These are phyloP conservation scores for Porcisia hertigi DNA, from an alignment of 208 protist species.

Conservation along the genomic window DNA sequence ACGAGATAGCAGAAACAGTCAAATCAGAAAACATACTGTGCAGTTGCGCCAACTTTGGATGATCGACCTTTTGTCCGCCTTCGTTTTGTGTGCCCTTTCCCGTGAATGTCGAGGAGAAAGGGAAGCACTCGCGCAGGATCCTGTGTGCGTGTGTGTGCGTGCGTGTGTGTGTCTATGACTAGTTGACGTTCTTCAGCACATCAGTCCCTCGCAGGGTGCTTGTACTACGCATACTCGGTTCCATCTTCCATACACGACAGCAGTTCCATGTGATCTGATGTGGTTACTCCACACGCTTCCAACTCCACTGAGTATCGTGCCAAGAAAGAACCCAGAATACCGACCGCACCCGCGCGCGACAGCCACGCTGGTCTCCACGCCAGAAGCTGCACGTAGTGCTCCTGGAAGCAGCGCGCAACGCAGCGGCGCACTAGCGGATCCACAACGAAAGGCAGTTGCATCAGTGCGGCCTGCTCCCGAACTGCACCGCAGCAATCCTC, in stretches of 20 bases:
- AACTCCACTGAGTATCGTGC: conserved; percentile 58
- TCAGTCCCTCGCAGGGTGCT: not conserved
- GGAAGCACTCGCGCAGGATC: not conserved
- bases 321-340: conserved; percentile 51
- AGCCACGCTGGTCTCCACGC: conserved; percentile 30
- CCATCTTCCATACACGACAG: conserved; percentile 57
- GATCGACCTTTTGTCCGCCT: not conserved
- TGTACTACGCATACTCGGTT: not conserved
- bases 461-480: conserved; percentile 46
- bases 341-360: conserved; percentile 13
- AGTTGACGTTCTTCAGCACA: not conserved
- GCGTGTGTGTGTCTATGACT: too few relatives aligned
- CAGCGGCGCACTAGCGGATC: conserved; percentile 61
- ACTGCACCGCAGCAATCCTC: conserved; percentile 71
- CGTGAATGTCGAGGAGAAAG: not conserved
- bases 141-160: too few relatives aligned
- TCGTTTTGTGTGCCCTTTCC: not conserved
- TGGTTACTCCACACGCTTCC: conserved; percentile 49
- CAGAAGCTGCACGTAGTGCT: conserved; percentile 59
- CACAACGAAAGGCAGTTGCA: conserved; percentile 59
- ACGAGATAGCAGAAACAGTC: not conserved
- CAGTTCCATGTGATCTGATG: conserved; percentile 46
- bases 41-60: not conserved
- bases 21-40: not conserved
- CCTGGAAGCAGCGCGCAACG: conserved; percentile 72